Percentiles rank a stretch among this genome's conserved stretches.
These are phyloP conservation scores for Clonostachys chloroleuca DNA, from an alignment of 2,329 filamentous ascomycete genomes.

Conservation along the genomic window DNA sequence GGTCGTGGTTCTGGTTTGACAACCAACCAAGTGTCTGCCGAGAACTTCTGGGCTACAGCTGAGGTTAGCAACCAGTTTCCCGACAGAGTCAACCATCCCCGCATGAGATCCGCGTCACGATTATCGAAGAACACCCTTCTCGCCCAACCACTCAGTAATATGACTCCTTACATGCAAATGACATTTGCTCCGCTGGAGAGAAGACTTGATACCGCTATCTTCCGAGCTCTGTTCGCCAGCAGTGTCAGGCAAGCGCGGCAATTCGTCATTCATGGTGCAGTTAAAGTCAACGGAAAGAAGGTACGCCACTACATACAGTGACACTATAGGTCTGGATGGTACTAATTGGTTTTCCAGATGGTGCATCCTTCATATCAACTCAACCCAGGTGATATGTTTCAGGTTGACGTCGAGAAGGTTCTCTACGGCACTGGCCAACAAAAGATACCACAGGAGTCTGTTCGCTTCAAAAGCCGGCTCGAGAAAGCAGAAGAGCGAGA, in stretches of 20 bases:
- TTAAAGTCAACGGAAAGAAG: conserved; percentile 96
- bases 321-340: background rate
- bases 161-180: conserved; percentile 95
- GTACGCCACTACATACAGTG: conserved; percentile 35
- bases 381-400: conserved; percentile 98
- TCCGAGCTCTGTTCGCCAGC: conserved; percentile 89
- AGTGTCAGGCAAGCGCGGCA: conserved; percentile 90
- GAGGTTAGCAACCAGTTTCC: conserved; percentile 7
- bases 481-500: conserved; percentile 3
- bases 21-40: conserved; percentile 22
- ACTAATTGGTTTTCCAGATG: conserved; percentile 56
- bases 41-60: conserved; percentile 23
- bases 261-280: conserved; percentile 87
- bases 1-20: conserved; percentile 74
- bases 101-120: background rate
- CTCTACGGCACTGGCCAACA: conserved; percentile 79
- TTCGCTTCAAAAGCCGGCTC: conserved; percentile 6
- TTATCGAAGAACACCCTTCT: background rate
- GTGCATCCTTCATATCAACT: conserved; percentile 85
- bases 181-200: conserved; percentile 87
- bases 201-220: conserved; percentile 89
- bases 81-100: conserved; percentile 2
- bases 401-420: conserved; percentile 85
- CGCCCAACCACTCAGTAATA: conserved; percentile 23
- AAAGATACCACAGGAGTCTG: conserved; percentile 35